phyloP scores from a whole-genome alignment of 129 eudicot species.

The Cynara cardunculus region DNA sequence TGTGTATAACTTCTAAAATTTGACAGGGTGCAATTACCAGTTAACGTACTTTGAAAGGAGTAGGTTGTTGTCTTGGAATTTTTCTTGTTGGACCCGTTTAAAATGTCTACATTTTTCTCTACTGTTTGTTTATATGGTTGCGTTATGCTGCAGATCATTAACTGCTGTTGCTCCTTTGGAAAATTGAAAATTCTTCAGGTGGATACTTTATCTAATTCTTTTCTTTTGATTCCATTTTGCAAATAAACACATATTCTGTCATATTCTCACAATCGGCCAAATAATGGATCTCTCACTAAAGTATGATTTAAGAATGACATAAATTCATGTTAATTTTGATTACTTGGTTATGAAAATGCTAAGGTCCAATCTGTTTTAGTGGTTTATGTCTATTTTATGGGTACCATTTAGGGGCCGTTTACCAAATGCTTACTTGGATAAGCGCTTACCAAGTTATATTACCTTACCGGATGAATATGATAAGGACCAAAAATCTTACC shows the following conservation, averaged over 20 bases:
- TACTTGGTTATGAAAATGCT: conserved; percentile 3
- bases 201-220: conserved; percentile 8
- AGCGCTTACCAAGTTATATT: no score
- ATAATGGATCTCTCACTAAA: background rate
- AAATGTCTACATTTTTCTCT: background rate
- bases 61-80: no score
- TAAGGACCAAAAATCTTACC: no score
- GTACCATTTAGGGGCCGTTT: no score
- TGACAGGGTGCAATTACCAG: background rate
- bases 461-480: no score
- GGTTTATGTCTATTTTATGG: background rate
- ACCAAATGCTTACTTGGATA: no score
- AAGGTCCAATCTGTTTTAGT: background rate
- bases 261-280: background rate
- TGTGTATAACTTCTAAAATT: no score
- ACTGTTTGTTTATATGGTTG: conserved; percentile 12
- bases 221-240: background rate
- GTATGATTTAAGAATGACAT: background rate
- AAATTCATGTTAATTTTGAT: background rate
- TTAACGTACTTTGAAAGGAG: background rate
- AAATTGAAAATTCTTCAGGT: conserved; percentile 92
- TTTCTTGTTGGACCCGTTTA: background rate
- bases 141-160: conserved; percentile 60
- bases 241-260: background rate
- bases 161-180: conserved; percentile 99